Conservation (phyloP, 2,329 filamentous ascomycete genomes). For the Stachybotrys echinatus region DNA sequence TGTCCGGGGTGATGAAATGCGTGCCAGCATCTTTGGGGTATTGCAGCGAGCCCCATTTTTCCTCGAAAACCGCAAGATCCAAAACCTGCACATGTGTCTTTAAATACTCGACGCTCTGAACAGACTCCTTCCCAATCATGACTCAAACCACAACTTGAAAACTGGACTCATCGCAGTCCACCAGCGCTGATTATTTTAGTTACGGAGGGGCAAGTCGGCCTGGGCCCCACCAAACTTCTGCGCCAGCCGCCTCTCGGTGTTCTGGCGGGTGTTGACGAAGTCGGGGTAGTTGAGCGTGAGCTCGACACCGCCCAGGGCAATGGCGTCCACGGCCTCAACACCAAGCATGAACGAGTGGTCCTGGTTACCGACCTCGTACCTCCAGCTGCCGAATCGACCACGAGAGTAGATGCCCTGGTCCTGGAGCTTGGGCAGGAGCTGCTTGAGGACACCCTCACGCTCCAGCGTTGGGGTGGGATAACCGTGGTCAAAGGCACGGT, state of each 20-base stretch:
- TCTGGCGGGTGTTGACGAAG: constrained; percentile 79
- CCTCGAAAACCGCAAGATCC: neutral
- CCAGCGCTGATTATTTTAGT: constrained; percentile 8
- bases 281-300: constrained; percentile 94
- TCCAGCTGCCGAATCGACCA: constrained; percentile 96
- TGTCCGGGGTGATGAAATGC: neutral
- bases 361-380: constrained; percentile 95
- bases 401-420: constrained; percentile 89
- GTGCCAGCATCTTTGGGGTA: neutral
- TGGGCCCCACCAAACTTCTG: constrained; percentile 36
- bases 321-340: constrained; percentile 87
- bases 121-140: neutral
- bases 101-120: neutral
- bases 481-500: constrained; percentile 95
- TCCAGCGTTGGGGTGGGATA: constrained; percentile 95
- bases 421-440: constrained; percentile 90
- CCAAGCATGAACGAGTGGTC: constrained; percentile 98
- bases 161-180: neutral
- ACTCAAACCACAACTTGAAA: neutral
- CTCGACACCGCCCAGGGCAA: constrained; percentile 84
- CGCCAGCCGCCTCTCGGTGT: constrained; percentile 42
- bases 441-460: constrained; percentile 87
- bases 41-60: neutral
- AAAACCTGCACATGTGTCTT: neutral
- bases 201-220: constrained; percentile 29